A percentile compares a stretch with the other conserved stretches of the same genome.
phyloP scores from a whole-genome alignment of 305 asterid genomes.

The Nicotiana rustica region DNA sequence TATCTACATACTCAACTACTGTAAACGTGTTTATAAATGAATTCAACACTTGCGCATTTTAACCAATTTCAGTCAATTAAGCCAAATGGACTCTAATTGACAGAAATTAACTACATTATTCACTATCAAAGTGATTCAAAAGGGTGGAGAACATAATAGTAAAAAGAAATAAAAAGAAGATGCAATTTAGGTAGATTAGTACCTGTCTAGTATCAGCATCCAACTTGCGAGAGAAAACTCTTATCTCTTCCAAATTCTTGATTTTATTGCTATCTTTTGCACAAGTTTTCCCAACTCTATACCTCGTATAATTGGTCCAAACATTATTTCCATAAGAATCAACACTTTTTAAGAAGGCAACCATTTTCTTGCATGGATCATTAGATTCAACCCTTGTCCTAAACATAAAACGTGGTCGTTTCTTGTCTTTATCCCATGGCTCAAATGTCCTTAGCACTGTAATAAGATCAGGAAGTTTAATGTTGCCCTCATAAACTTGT shows the following conservation, averaged over 20 bases:
- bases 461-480: slow-evolving; percentile 58
- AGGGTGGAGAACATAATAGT: neutral
- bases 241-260: slow-evolving; percentile 53
- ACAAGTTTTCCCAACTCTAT: slow-evolving; percentile 47
- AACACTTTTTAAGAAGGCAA: slow-evolving; percentile 55
- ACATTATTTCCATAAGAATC: slow-evolving; percentile 41
- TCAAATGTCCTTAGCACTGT: slow-evolving; percentile 51
- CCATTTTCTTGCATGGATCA: slow-evolving; percentile 64
- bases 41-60: too few species aligned
- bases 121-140: too few species aligned
- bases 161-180: too few species aligned
- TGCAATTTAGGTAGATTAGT: neutral
- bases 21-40: too few species aligned
- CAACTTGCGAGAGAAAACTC: slow-evolving; percentile 61
- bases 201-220: slow-evolving; percentile 65
- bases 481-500: slow-evolving; percentile 68
- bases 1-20: too few species aligned
- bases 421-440: slow-evolving; percentile 70
- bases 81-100: too few species aligned
- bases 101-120: too few species aligned
- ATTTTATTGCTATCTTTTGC: slow-evolving; percentile 38
- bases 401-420: slow-evolving; percentile 59
- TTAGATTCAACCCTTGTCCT: slow-evolving; percentile 59
- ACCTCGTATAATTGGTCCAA: slow-evolving; percentile 56
- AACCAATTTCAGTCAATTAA: too few species aligned